phyloP scores from a whole-genome alignment of 2,329 filamentous ascomycete genomes.

The Aspergillus oerlinghausenensis region DNA sequence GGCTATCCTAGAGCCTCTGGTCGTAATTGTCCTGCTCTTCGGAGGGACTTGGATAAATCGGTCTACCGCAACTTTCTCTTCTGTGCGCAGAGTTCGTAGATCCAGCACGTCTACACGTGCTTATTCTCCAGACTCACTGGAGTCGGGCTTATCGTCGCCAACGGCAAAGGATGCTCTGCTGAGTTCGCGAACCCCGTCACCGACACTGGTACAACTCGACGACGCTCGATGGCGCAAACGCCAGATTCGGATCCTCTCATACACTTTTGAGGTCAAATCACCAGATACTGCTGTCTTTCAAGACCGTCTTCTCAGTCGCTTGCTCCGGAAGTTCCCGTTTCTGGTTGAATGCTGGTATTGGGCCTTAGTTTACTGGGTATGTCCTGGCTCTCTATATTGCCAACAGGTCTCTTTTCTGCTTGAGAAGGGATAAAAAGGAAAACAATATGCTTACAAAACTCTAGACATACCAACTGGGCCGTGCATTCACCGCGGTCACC shows the following conservation, averaged over 20 bases:
- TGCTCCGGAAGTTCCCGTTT: slow-evolving; percentile 66
- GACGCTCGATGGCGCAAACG: slow-evolving; percentile 50
- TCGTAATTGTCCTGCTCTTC: slow-evolving; percentile 56
- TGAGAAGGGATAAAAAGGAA: background rate
- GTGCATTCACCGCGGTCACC: slow-evolving; percentile 66
- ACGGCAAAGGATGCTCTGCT: slow-evolving; percentile 34
- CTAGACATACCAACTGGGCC: slow-evolving; percentile 69
- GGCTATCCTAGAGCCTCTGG: slow-evolving; percentile 57
- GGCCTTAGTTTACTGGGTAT: slow-evolving; percentile 72
- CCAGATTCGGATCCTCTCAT: slow-evolving; percentile 44
- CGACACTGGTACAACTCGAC: slow-evolving; percentile 37
- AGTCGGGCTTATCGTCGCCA: slow-evolving; percentile 39
- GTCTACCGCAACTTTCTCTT: slow-evolving; percentile 30
- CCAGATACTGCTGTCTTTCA: slow-evolving; percentile 61
- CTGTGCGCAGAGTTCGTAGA: slow-evolving; percentile 13
- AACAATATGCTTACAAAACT: slow-evolving; percentile 6
- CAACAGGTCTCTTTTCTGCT: background rate
- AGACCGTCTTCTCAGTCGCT: slow-evolving; percentile 56
- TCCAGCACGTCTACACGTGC: slow-evolving; percentile 17
- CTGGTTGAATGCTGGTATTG: slow-evolving; percentile 73
- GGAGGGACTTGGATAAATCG: slow-evolving; percentile 61
- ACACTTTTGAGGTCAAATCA: slow-evolving; percentile 48
- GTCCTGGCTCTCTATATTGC: slow-evolving; percentile 18
- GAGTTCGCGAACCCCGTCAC: slow-evolving; percentile 29
- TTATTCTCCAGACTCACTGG: slow-evolving; percentile 34